A percentile compares a stretch with the other conserved stretches of the same genome.
These are phyloP conservation scores for Cryptococcus sp. DNA, from an alignment of 1,284 basidiomycete genomes.

Conservation along the genomic window DNA sequence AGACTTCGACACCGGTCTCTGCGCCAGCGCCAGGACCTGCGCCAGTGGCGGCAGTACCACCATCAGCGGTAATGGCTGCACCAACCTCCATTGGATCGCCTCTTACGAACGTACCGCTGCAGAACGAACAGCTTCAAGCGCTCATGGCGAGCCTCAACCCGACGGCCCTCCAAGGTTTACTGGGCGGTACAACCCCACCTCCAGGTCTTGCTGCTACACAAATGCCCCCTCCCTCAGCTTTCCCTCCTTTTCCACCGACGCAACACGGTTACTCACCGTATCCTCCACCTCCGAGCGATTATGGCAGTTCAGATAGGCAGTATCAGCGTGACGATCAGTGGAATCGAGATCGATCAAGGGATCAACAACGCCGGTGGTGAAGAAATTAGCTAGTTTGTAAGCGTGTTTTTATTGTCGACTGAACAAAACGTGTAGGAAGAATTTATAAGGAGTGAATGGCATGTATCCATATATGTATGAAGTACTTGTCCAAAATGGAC, in stretches of 20 bases:
- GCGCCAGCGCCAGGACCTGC: constrained; percentile 16
- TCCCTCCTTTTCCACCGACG: constrained; percentile 6
- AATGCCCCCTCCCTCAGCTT: constrained; percentile 3
- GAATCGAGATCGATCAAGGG: no score
- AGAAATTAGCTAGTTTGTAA: no score
- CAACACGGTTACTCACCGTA: constrained; percentile 58
- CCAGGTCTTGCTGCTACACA: not conserved
- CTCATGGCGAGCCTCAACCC: constrained; percentile 46
- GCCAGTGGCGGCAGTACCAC: constrained; percentile 1
- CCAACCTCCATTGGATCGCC: no score
- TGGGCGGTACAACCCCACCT: not conserved
- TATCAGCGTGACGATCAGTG: no score
- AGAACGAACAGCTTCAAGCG: constrained; percentile 43
- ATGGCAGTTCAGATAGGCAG: no score
- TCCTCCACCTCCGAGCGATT: constrained; percentile 57
- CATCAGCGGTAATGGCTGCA: not conserved
- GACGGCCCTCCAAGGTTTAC: constrained; percentile 13
- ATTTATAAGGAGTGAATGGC: no score
- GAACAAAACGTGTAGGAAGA: no score
- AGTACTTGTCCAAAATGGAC: no score
- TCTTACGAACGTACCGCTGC: constrained; percentile 14
- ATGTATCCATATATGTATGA: no score
- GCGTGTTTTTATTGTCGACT: no score
- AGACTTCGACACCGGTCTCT: constrained; percentile 58
- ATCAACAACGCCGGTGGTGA: no score